Base-by-base conservation (phyloP, 495 filamentous ascomycete genomes). In the Stereocaulon alpinum region DNA sequence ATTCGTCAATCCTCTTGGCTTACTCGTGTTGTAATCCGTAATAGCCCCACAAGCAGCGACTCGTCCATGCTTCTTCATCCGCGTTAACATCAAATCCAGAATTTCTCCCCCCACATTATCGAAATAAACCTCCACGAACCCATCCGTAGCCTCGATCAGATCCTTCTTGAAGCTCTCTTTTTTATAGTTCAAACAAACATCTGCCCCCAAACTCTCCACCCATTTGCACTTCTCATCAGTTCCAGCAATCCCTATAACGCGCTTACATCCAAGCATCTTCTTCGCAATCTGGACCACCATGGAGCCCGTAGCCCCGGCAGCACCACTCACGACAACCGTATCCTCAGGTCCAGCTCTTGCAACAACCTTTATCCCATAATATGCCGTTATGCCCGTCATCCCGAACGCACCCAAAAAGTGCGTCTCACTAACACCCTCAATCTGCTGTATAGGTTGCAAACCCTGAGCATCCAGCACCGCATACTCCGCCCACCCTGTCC, bases 71-170 rank as follows among this genome's bases (percentile, higher is more conserved):
- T 67, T 61, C 64, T 80, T 81, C 59, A 86, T 74, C 27, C 78
- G 73, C 12, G 64, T 66, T 27, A 87, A 69, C 64, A 82, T 83
- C 45, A 82, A 59, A 61, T 87, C 82, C 60, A 87, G 73, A 58
- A 87, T 81, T 58, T 80, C 74, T 1, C 84, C 85, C 1, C 84
- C 84, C n/a, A 86, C 85, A 64, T 87, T 87, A 63, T 87, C 86
- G 67, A 80, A 86, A 65, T 80, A 87, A 22, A 88, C 76, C 59
- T 88, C 81, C 17, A 86, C 82, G 61, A 71, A 82, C 0, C 79
- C 79, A 40, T 83, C 80, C 18, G 85, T 86, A 12, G 75, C 82
- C 62, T 74, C 73, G 56, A 64, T 71, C 44, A 89, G 76, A 52
- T 86, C 77, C 53, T 77, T 56, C 55, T 69, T 67, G 62, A 88